Percentiles rank a stretch among this genome's conserved stretches.
Conservation (phyloP, 306 rosid genomes). For the Pueraria montana region DNA sequence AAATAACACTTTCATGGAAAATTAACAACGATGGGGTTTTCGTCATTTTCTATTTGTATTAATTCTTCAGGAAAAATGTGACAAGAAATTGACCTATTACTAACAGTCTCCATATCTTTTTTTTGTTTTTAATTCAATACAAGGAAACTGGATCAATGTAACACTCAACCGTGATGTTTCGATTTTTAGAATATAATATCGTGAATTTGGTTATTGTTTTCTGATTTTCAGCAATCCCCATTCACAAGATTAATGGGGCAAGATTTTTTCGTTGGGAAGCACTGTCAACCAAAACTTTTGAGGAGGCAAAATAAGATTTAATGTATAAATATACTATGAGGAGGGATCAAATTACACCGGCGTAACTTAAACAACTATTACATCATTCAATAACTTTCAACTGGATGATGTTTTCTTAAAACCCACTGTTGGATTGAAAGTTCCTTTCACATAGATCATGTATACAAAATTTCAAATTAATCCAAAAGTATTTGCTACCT, state of each 20-base stretch:
- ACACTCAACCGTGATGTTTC: conserved; percentile 35
- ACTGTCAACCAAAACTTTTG: background rate
- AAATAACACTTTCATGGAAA: conserved; percentile 23
- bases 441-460: too few species aligned
- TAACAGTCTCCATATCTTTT: background rate
- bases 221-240: conserved; percentile 15
- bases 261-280: background rate
- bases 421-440: too few species aligned
- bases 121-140: conserved; percentile 29
- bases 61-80: background rate
- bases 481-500: too few species aligned
- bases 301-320: background rate
- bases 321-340: too few species aligned
- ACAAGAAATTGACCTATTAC: conserved; percentile 46
- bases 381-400: too few species aligned
- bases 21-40: conserved; percentile 3
- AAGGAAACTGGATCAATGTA: conserved; percentile 18
- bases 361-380: too few species aligned
- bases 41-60: conserved; percentile 35
- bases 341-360: too few species aligned
- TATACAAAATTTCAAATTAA: too few species aligned
- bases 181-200: conserved; percentile 31
- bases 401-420: too few species aligned
- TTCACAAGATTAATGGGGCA: background rate
- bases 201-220: conserved; percentile 29